A percentile compares a stretch with the other conserved stretches of the same genome.
phyloP scores from a whole-genome alignment of 2,329 filamentous ascomycete genomes.

The Alternaria triticimaculans region DNA sequence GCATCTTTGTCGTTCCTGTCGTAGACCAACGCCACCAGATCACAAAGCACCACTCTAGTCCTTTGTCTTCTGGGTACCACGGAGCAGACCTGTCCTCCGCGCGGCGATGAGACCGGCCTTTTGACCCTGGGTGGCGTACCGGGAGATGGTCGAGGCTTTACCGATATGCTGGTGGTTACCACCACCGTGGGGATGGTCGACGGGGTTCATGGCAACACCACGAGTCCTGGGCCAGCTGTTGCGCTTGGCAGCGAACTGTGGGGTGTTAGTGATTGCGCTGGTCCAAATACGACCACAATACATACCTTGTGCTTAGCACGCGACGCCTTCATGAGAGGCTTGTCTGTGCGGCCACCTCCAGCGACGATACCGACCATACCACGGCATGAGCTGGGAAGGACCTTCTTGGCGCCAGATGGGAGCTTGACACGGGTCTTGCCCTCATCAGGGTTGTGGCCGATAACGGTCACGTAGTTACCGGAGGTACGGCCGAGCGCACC shows the following conservation, averaged over 20 bases:
- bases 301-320: constrained; percentile 91
- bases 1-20: constrained; percentile 40
- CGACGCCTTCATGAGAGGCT: constrained; percentile 98
- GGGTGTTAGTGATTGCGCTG: constrained; percentile 10
- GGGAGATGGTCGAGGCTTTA: constrained; percentile 99
- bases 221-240: constrained; percentile 99
- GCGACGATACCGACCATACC: constrained; percentile 99
- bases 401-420: constrained; percentile 98
- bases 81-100: constrained; percentile 98
- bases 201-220: constrained; percentile 99
- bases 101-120: constrained; percentile 99
- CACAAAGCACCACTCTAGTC: constrained; percentile 59
- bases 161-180: constrained; percentile 99
- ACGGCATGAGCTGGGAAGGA: constrained; percentile 87
- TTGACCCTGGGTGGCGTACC: constrained; percentile 97
- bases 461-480: constrained; percentile 93
- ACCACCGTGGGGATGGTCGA: constrained; percentile 81
- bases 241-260: constrained; percentile 94
- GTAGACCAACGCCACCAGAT: constrained; percentile 35
- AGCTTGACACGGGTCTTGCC: constrained; percentile 99
- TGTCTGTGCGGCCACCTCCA: constrained; percentile 99
- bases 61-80: constrained; percentile 99
- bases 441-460: constrained; percentile 64
- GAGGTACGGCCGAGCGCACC: constrained; percentile 95
- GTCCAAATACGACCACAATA: neutral